Evolutionary conservation across 129 eudicot species (phyloP).

Genomic region (Calendula officinalis): DNA sequence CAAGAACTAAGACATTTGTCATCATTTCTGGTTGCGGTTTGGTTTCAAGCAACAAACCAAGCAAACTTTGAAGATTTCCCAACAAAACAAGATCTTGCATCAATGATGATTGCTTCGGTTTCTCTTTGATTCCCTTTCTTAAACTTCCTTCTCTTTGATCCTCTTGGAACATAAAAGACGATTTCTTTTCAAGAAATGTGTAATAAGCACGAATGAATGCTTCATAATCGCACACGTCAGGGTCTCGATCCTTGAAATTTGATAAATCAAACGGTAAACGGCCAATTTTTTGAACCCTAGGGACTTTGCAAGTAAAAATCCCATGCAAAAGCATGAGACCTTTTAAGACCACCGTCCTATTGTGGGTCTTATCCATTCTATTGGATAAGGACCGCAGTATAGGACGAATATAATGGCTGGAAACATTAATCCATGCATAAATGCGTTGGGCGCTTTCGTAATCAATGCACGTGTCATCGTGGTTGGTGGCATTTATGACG

Average conservation of each 20-base stretch:
- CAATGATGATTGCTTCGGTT: conserved; percentile 5
- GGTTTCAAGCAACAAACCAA: conserved; percentile 52
- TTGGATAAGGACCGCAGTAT: conserved; percentile 38
- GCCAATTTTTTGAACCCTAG: conserved; percentile 45
- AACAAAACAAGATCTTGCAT: conserved; percentile 41
- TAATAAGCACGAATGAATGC: conserved; percentile 57
- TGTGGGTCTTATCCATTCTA: conserved; percentile 51
- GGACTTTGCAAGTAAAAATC: conserved; percentile 39
- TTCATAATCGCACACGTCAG: conserved; percentile 25
- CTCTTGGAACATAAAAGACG: conserved; percentile 28
- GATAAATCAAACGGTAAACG: conserved; percentile 74
- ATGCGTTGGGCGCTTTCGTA: conserved; percentile 43
- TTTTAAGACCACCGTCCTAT: conserved; percentile 63
- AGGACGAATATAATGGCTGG: conserved; percentile 43
- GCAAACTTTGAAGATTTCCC: conserved; percentile 48
- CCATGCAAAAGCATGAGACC: conserved; percentile 64
- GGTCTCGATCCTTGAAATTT: conserved; percentile 38
- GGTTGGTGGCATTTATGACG: conserved; percentile 69
- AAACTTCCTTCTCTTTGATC: conserved; percentile 12
- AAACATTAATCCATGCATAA: conserved; percentile 47
- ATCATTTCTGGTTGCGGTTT: conserved; percentile 35
- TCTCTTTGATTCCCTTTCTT: conserved; percentile 12
- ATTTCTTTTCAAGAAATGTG: conserved; percentile 51
- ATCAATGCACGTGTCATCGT: conserved; percentile 46
- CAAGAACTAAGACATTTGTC: conserved; percentile 39